Conservation (phyloP, 2,329 filamentous ascomycete species). For the Cladosporium cucumerinum region DNA sequence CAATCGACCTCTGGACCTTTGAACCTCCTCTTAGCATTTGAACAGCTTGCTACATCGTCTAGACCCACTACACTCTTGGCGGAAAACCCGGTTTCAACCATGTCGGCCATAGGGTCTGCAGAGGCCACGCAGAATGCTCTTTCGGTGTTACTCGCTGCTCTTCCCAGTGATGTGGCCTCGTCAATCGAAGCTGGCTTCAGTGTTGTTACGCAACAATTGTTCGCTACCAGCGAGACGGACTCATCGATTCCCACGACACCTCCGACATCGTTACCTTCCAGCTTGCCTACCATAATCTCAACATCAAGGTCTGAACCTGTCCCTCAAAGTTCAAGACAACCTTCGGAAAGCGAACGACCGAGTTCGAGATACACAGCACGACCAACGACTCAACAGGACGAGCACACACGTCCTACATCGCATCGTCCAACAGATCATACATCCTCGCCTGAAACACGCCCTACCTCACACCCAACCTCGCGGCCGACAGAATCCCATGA, state of each 20-base stretch:
- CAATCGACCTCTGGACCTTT: neutral
- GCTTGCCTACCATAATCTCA: neutral
- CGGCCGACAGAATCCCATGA: neutral
- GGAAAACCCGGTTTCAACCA: neutral
- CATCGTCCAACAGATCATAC: neutral
- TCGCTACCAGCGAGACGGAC: neutral
- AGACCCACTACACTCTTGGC: neutral
- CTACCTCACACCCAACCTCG: conserved; percentile 7
- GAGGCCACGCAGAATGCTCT: conserved; percentile 17
- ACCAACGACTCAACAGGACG: neutral
- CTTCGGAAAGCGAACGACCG: neutral
- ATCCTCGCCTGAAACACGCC: neutral
- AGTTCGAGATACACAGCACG: neutral
- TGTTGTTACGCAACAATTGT: conserved; percentile 7
- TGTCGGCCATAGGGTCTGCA: neutral
- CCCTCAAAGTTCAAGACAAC: neutral
- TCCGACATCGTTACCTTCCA: neutral
- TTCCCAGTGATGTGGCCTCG: conserved; percentile 19
- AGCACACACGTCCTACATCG: neutral
- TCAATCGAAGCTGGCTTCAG: conserved; percentile 18
- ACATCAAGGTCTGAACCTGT: conserved; percentile 4
- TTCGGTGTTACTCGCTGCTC: conserved; percentile 19
- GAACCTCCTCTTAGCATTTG: neutral
- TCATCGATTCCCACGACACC: neutral
- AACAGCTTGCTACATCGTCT: neutral